These are phyloP conservation scores for Malus hybrid DNA, from an alignment of 331 rosid species.

Conservation along the genomic window DNA sequence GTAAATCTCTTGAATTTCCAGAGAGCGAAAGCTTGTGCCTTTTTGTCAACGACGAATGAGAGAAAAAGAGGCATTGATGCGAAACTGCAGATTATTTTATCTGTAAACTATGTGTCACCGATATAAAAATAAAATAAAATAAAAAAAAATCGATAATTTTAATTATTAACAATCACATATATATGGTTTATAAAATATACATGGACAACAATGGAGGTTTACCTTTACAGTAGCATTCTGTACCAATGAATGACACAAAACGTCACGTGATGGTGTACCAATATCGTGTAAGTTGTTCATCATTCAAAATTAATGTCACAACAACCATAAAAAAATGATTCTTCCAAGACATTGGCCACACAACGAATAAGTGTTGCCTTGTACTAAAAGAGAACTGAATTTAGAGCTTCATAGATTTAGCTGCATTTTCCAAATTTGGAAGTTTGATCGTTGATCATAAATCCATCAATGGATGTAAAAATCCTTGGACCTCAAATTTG, in stretches of 20 bases:
- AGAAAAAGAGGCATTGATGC: not conserved
- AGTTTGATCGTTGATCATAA: no score
- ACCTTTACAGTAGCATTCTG: rapidly evolving
- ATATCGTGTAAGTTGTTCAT: rapidly evolving
- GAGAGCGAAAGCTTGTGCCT: not conserved
- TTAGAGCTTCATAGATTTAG: not conserved
- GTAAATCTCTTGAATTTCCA: not conserved
- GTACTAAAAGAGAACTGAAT: not conserved
- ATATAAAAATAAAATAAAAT: no score
- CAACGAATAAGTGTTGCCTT: not conserved
- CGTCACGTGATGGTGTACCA: rapidly evolving
- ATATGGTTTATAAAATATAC: no score
- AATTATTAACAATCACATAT: no score
- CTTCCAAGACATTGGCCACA: not conserved
- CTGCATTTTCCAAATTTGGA: not conserved
- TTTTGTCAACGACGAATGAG: not conserved
- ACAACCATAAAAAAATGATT: not conserved
- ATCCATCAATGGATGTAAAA: not conserved
- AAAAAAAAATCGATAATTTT: no score
- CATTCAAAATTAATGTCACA: not conserved
- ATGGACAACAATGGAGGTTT: no score
- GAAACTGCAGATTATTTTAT: not conserved
- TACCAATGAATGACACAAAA: no score
- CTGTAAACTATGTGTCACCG: not conserved
- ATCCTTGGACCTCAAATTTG: not conserved